These are phyloP conservation scores for Podospora pseudopauciseta DNA, from an alignment of 495 filamentous ascomycete genomes.

Conservation along the genomic window DNA sequence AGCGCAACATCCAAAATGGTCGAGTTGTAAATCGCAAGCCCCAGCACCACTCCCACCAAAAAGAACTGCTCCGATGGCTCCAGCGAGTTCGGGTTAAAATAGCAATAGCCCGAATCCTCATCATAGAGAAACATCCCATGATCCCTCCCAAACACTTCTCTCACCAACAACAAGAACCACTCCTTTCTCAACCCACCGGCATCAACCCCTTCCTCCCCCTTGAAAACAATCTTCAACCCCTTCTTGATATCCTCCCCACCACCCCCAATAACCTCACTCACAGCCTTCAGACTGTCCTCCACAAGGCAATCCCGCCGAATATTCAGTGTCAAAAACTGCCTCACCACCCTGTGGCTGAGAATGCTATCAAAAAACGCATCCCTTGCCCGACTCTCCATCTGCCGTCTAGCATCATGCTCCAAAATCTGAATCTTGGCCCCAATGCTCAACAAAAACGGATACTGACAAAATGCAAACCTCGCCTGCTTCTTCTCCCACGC, in stretches of 20 bases:
- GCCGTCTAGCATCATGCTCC: slow-evolving; percentile 83
- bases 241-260: slow-evolving; percentile 91
- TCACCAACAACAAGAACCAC: slow-evolving; percentile 89
- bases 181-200: slow-evolving; percentile 90
- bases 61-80: slow-evolving; percentile 95
- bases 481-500: slow-evolving; percentile 73
- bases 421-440: slow-evolving; percentile 91
- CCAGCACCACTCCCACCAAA: slow-evolving; percentile 82
- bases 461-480: slow-evolving; percentile 89
- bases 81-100: slow-evolving; percentile 90
- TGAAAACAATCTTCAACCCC: slow-evolving; percentile 79
- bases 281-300: slow-evolving; percentile 81
- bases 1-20: slow-evolving; percentile 90
- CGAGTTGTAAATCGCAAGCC: slow-evolving; percentile 93
- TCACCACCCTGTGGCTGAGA: slow-evolving; percentile 65
- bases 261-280: slow-evolving; percentile 81
- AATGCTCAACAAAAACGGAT: slow-evolving; percentile 90
- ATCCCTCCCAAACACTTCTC: slow-evolving; percentile 89
- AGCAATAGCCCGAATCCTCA: slow-evolving; percentile 90
- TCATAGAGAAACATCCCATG: slow-evolving; percentile 91
- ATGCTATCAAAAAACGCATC: slow-evolving; percentile 92
- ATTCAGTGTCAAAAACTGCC: slow-evolving; percentile 75
- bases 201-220: slow-evolving; percentile 88
- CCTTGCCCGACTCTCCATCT: slow-evolving; percentile 87
- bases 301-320: slow-evolving; percentile 86